phyloP scores from a whole-genome alignment of 192 early-diverging fungal genomes.

The Geranomyces michiganensis region DNA sequence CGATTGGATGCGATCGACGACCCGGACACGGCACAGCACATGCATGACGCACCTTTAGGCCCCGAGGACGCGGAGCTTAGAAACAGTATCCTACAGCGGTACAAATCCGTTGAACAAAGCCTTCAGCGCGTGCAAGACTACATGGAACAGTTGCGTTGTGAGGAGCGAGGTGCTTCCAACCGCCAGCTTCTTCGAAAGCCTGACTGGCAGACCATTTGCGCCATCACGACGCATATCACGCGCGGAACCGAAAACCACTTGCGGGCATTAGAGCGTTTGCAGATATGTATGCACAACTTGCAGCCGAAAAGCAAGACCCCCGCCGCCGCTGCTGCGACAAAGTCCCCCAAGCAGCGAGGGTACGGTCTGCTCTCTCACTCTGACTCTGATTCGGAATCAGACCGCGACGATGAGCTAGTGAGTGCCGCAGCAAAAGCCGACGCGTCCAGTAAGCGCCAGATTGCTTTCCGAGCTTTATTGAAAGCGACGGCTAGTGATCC shows the following conservation, averaged over 20 bases:
- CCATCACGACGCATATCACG: slow-evolving; percentile 19
- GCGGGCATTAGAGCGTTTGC: neutral
- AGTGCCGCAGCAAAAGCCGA: neutral
- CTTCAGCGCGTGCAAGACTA: neutral
- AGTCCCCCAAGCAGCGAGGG: slow-evolving; percentile 4
- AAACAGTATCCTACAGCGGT: slow-evolving; percentile 14
- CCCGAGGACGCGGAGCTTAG: slow-evolving; percentile 24
- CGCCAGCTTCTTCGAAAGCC: slow-evolving; percentile 9
- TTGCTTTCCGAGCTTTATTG: neutral
- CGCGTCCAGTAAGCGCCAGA: neutral
- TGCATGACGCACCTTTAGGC: slow-evolving; percentile 17
- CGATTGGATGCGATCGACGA: neutral
- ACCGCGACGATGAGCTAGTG: slow-evolving; percentile 9
- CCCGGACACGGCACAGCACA: neutral
- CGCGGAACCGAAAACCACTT: slow-evolving; percentile 4
- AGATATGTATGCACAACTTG: neutral
- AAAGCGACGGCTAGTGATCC: neutral
- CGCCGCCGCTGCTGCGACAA: neutral
- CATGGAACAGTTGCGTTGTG: neutral
- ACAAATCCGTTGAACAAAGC: neutral
- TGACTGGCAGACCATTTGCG: slow-evolving; percentile 29
- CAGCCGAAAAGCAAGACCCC: neutral
- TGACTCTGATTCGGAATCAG: slow-evolving; percentile 6
- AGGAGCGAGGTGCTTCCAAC: neutral
- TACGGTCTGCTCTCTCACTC: neutral